Evolutionary conservation across 2,329 filamentous ascomycete genomes (phyloP).

Genomic region (Lachnellula occidentalis): DNA sequence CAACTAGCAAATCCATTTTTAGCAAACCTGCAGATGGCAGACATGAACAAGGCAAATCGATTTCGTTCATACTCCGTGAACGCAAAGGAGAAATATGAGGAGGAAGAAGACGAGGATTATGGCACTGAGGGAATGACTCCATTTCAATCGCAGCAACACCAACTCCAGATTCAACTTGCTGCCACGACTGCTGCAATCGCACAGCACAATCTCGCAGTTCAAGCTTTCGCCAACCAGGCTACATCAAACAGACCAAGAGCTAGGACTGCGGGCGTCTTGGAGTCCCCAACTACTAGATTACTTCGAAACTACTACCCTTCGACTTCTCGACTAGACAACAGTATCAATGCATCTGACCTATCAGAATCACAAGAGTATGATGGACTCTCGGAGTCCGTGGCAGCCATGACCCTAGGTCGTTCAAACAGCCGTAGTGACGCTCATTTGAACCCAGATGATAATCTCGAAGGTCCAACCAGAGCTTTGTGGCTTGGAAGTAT

Average conservation of each 20-base stretch:
- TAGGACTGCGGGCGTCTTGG: conserved; percentile 84
- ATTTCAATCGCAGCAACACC: conserved; percentile 55
- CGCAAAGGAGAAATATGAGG: conserved; percentile 94
- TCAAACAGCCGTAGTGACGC: conserved; percentile 62
- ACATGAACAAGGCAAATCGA: conserved; percentile 72
- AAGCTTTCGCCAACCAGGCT: conserved; percentile 83
- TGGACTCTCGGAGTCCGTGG: conserved; percentile 75
- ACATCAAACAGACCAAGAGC: conserved; percentile 79
- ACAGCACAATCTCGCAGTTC: conserved; percentile 88
- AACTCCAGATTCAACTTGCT: conserved; percentile 56
- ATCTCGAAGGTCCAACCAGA: conserved; percentile 82
- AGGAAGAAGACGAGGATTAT: conserved; percentile 75
- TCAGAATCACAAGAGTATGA: conserved; percentile 74
- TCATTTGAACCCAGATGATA: conserved; percentile 71
- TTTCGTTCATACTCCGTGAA: conserved; percentile 98
- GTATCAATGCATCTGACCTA: conserved; percentile 69
- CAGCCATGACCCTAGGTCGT: conserved; percentile 67
- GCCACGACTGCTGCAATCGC: conserved; percentile 69
- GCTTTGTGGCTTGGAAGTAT: conserved; percentile 97
- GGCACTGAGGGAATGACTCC: conserved; percentile 39
- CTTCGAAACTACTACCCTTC: conserved; percentile 71
- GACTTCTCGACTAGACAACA: conserved; percentile 69
- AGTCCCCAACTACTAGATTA: conserved; percentile 44
- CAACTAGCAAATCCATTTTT: conserved; percentile 70
- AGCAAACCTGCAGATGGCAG: conserved; percentile 57